Conservation (phyloP, 495 filamentous ascomycete genomes). For the Penicillium turbatum region DNA sequence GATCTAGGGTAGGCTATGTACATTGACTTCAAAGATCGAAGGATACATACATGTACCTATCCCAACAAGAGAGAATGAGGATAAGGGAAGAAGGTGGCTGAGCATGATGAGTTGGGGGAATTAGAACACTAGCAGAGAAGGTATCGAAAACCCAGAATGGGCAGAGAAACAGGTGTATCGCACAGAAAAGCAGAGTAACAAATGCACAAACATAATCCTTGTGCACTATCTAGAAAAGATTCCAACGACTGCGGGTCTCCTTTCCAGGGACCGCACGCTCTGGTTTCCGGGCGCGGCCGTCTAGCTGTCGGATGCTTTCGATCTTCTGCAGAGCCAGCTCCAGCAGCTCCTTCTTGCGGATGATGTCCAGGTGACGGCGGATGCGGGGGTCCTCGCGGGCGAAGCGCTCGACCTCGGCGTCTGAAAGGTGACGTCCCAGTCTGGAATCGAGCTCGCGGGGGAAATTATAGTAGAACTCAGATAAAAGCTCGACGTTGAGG, state of each 20-base stretch:
- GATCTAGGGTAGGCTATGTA: not conserved
- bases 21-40: slow-evolving; percentile 8
- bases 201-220: slow-evolving; percentile 2
- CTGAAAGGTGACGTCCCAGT: slow-evolving; percentile 75
- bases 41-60: slow-evolving; percentile 5
- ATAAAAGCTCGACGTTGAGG: slow-evolving; percentile 93
- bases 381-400: slow-evolving; percentile 90
- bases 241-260: slow-evolving; percentile 39
- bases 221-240: slow-evolving; percentile 31
- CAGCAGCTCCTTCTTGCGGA: slow-evolving; percentile 84
- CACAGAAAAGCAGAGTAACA: slow-evolving; percentile 7
- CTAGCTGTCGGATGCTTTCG: slow-evolving; percentile 76
- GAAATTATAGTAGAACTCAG: slow-evolving; percentile 97
- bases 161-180: slow-evolving; percentile 8
- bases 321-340: slow-evolving; percentile 93
- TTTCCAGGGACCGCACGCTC: slow-evolving; percentile 29
- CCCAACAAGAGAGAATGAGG: not conserved
- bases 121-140: slow-evolving; percentile 10
- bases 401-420: slow-evolving; percentile 79
- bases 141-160: slow-evolving; percentile 17
- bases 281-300: slow-evolving; percentile 42
- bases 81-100: slow-evolving; percentile 4
- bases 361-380: slow-evolving; percentile 81
- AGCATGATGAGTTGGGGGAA: not conserved
- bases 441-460: slow-evolving; percentile 84